Base-by-base conservation (phyloP, 495 filamentous ascomycete species). In the Tuber microsphaerosporum region DNA sequence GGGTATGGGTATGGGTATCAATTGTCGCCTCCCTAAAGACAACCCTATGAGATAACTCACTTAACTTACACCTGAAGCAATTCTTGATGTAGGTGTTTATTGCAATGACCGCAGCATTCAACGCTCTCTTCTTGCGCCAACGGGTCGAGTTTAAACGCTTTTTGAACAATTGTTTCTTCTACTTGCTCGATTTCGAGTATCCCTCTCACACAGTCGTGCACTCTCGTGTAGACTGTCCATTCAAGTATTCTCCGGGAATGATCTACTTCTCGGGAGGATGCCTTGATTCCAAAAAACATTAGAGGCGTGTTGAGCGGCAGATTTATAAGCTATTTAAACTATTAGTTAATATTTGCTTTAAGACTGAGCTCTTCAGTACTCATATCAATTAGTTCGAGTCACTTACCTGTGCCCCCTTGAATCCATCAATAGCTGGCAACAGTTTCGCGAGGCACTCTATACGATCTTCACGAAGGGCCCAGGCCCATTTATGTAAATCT, bases 251-350 rank as follows among this genome's bases (percentile, higher is more conserved):
- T 45, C 45, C 48, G 48, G 69, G 56, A 51, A 70, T 68, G 73
- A 61, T 46, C 56, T 72, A 70, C 76, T 78, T 72, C 51, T 72
- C 26, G 26, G 14, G 0, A 14, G 56, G 26, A 65, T 14, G 56
- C 12, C 5, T 34, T 70, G 41, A 68, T 51, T 43, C 73, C 61
- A 41, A 73, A 46, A 16, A 71, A 81, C 3, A 90, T 78, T 71
- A 89, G 83, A 45, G 86, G 83, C 17, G 89, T 86, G 82, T 93
- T 93, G 79, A 89, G 87, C 20, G 91, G 83, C 10, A 91, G 89
- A 81, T 92, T 88, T 41, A 91, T 81, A 19, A 89, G 85, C 89
- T 91, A 84, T 74, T 74, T 79, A 77, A 72, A 75, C 81, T 82
- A 84, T 85, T 84, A 84, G 85, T 84, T 12, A 65, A 65, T 65